Conservation (phyloP, 2,329 filamentous ascomycete genomes). For the Fusarium hainanense region DNA sequence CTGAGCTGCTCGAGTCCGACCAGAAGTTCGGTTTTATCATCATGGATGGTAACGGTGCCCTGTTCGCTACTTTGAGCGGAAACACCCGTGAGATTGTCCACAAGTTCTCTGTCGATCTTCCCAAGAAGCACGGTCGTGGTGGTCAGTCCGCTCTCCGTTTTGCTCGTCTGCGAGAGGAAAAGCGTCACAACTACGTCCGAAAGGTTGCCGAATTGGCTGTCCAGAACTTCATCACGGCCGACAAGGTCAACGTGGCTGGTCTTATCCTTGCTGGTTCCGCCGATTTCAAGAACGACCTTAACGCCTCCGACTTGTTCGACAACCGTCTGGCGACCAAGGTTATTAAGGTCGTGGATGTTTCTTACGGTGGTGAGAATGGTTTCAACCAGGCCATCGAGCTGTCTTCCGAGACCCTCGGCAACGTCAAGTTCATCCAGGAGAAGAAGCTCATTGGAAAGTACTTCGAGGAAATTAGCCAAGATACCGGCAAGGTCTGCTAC, state of each 20-base stretch:
- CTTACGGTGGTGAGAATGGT: slow-evolving; percentile 98
- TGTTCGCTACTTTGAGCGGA: slow-evolving; percentile 96
- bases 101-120: slow-evolving; percentile 98
- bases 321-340: slow-evolving; percentile 91
- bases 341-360: slow-evolving; percentile 99
- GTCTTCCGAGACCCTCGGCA: slow-evolving; percentile 92
- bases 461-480: slow-evolving; percentile 98
- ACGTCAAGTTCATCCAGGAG: slow-evolving; percentile 99
- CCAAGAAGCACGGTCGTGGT: slow-evolving; percentile 99
- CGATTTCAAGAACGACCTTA: slow-evolving; percentile 99
- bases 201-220: slow-evolving; percentile 98
- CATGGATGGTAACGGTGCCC: slow-evolving; percentile 98
- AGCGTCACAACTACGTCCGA: slow-evolving; percentile 99
- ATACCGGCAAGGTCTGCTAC: slow-evolving; percentile 97
- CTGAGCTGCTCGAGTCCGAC: slow-evolving; percentile 96
- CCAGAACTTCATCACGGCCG: slow-evolving; percentile 97
- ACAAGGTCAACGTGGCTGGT: slow-evolving; percentile 98
- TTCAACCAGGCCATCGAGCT: slow-evolving; percentile 99
- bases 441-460: slow-evolving; percentile 99
- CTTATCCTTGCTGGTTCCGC: slow-evolving; percentile 95
- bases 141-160: slow-evolving; percentile 99
- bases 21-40: slow-evolving; percentile 99
- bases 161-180: slow-evolving; percentile 98
- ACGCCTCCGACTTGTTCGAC: slow-evolving; percentile 97
- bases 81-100: slow-evolving; percentile 97